Conservation (phyloP, 2,329 filamentous ascomycete species). For the Elsinoe ampelina region DNA sequence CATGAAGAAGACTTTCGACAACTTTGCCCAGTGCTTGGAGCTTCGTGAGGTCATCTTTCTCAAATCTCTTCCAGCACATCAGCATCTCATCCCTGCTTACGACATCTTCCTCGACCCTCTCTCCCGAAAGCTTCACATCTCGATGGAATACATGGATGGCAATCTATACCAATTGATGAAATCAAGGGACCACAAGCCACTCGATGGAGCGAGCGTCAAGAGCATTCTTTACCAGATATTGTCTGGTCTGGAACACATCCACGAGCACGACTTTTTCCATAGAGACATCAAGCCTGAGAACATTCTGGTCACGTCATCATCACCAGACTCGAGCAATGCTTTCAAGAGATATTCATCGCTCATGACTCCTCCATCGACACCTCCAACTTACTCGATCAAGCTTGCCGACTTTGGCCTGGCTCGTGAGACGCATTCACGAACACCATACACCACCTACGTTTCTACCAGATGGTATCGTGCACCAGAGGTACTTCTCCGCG, state of each 20-base stretch:
- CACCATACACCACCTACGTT: constrained; percentile 96
- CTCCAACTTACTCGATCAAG: constrained; percentile 90
- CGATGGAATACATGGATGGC: constrained; percentile 99
- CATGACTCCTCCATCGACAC: constrained; percentile 89
- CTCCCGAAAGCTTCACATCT: constrained; percentile 93
- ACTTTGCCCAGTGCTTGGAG: constrained; percentile 80
- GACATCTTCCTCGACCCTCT: constrained; percentile 97
- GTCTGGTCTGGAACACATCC: constrained; percentile 91
- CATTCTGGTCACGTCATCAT: constrained; percentile 88
- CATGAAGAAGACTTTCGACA: constrained; percentile 99
- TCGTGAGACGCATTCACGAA: constrained; percentile 91
- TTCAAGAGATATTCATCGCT: constrained; percentile 89
- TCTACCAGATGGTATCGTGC: constrained; percentile 94
- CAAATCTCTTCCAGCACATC: constrained; percentile 74
- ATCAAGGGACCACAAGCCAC: constrained; percentile 84
- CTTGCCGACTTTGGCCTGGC: constrained; percentile 97
- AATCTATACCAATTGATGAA: constrained; percentile 99
- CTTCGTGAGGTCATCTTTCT: constrained; percentile 95
- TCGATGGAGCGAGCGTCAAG: constrained; percentile 88
- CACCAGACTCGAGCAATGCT: constrained; percentile 69
- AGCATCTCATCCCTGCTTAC: constrained; percentile 89
- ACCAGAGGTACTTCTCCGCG: constrained; percentile 84
- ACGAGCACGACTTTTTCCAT: constrained; percentile 95
- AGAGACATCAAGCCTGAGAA: constrained; percentile 99
- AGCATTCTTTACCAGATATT: constrained; percentile 97